These are phyloP conservation scores for Teunomyces atbi DNA, from an alignment of 805 yeast genomes.

Conservation along the genomic window DNA sequence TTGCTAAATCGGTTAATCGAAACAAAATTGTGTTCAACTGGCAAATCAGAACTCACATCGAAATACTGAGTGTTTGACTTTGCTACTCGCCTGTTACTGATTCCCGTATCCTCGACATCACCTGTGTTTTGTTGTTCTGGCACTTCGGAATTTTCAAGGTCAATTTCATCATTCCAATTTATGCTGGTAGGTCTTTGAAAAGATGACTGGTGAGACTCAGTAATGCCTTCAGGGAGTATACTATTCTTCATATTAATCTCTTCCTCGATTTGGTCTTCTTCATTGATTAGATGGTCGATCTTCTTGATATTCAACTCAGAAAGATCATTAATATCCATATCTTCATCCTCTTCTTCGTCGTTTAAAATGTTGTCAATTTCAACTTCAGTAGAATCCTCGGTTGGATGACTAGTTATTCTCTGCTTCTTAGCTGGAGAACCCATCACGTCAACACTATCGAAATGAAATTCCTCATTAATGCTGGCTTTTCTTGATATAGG, in stretches of 20 bases:
- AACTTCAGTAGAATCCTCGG: slow-evolving; percentile 4
- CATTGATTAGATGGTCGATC: slow-evolving; percentile 37
- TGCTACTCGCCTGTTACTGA: not conserved
- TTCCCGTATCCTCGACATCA: not conserved
- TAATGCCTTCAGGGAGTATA: not conserved
- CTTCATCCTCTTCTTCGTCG: slow-evolving; percentile 17
- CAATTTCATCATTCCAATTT: slow-evolving; percentile 42
- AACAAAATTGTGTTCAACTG: slow-evolving; percentile 7
- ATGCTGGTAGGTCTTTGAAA: slow-evolving; percentile 40
- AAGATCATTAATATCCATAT: slow-evolving; percentile 33
- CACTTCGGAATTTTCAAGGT: slow-evolving; percentile 25
- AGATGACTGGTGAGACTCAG: slow-evolving; percentile 24
- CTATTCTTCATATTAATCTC: slow-evolving; percentile 1
- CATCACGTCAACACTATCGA: slow-evolving; percentile 9
- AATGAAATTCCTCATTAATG: slow-evolving; percentile 3
- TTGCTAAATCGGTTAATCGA: slow-evolving; percentile 7
- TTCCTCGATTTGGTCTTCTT: slow-evolving; percentile 13
- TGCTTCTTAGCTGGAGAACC: slow-evolving; percentile 17
- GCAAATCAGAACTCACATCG: slow-evolving; percentile 18
- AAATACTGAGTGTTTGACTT: slow-evolving; percentile 21
- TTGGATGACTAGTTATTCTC: slow-evolving; percentile 3
- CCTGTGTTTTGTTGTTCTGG: not conserved
- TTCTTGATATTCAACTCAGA: slow-evolving; percentile 39
- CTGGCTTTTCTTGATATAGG: not conserved
- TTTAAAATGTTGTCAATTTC: slow-evolving; percentile 7